Conservation (phyloP, 2,329 filamentous ascomycete species). For the Colletotrichum cordylinicola region DNA sequence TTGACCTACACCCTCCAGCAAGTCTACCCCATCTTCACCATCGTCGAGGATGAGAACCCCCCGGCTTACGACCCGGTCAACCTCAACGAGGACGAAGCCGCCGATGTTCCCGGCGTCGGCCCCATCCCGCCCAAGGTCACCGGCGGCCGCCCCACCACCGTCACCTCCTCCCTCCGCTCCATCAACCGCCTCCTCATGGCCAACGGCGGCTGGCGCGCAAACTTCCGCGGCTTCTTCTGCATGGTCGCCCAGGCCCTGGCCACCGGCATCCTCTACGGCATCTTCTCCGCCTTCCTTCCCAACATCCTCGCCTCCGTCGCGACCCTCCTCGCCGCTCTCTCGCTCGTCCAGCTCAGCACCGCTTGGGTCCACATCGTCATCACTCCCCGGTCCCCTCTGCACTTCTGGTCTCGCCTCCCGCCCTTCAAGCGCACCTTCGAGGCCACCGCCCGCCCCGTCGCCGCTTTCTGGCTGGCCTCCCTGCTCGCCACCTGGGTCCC, state of each 20-base stretch:
- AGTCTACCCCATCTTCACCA: constrained; percentile 60
- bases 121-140: constrained; percentile 27
- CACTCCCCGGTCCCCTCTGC: constrained; percentile 66
- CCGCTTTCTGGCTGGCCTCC: constrained; percentile 64
- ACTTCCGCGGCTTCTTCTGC: constrained; percentile 72
- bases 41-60: constrained; percentile 63
- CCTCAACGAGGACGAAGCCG: constrained; percentile 43
- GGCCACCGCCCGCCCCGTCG: constrained; percentile 72
- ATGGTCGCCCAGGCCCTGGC: constrained; percentile 43
- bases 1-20: constrained; percentile 55
- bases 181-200: constrained; percentile 62
- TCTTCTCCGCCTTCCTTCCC: constrained; percentile 51
- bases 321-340: constrained; percentile 62
- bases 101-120: constrained; percentile 32
- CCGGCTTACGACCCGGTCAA: constrained; percentile 60
- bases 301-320: constrained; percentile 52
- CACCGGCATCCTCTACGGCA: constrained; percentile 41
- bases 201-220: constrained; percentile 67
- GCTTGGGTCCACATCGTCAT: constrained; percentile 90
- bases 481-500: constrained; percentile 57
- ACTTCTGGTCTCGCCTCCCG: constrained; percentile 74
- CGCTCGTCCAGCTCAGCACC: constrained; percentile 72
- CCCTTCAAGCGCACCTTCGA: constrained; percentile 67
- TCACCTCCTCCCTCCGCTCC: constrained; percentile 58
- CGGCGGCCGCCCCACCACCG: constrained; percentile 39